Base-by-base conservation (phyloP, 306 rosid species). In the Fragaria iinumae region DNA sequence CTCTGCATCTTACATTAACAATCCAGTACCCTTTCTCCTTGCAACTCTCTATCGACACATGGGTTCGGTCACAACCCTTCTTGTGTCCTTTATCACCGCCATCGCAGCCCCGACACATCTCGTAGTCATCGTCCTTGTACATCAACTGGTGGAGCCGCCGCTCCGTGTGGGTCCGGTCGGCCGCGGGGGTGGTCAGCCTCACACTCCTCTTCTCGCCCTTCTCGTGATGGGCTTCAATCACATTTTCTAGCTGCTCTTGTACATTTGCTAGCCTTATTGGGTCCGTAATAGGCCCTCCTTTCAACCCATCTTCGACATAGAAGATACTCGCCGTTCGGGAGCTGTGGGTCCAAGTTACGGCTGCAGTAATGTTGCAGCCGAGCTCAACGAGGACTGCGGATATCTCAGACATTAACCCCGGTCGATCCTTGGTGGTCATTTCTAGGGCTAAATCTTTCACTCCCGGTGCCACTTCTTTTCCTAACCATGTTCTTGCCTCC, bases 111-210 rank as follows among this genome's bases (percentile, higher is more conserved):
- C 56, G 71, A 59, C 89, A 88, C 43, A 77, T 63, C 82, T 96
- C 90, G 34, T 89, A 92, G 29, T 96, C 99, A 43, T 80, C 82
- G 20, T 88, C 86, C 0, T 78, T 87, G 20, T 77, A 89, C 99
- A 96, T 88, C 69, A 96, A 63, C 84, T 96, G 98, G 90, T 92
- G 98, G 23, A 96, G 93, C 82, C 93, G 87, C 77, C 93, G 76
- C 78, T 96, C 98, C 1, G 83, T 85, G 75, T 89, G 93, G 57
- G 91, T 89, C 59, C 78, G 78, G 27, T 93, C 90, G 0, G 79
- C 79, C 0, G 80, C 75, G 2, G 91, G 84, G 43, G 57, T 80
- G 0, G 81, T 87, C 71, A 89, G 18, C 84, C 84, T 87, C 55
- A 87, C 91, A 38, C 88, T 80, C 83, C 89, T 84, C 65, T 77